Evolutionary conservation across 306 rosid genomes (phyloP), one percentile per base, ranked within the genome.

Genomic region (Rosa persica): DNA sequence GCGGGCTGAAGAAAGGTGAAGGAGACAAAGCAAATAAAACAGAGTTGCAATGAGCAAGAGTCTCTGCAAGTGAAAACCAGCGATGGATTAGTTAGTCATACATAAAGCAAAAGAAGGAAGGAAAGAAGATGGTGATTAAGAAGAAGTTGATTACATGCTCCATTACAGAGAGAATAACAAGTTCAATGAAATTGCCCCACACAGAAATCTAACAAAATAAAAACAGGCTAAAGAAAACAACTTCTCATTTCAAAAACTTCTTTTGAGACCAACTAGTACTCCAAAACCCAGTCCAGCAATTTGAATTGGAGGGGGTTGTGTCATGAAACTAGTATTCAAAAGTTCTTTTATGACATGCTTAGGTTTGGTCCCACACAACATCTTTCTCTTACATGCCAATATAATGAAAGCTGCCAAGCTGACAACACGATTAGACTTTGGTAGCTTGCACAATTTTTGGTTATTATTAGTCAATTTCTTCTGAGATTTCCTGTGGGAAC

Each of bases 1-100:
- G 83, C 85, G 90, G 73, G 98, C 90, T 3, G 87, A 81, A 36
- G 93, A 88, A 19, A 79, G 78, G 74, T 76, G 78, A 25, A 88
- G 70, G 77, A 90, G 79, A 46, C 83, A 83, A 62, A 73, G 23
- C 10, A 83, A 16, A 70, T 81, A 66, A 2, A 88, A 72, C 46
- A 92, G 87, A 72, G 81, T 75, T 7, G 81, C 54, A 38, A 78
- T 34, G 23, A 85, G 19, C 27, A 75, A 62, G 39, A 75, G 76
- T 25, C 80, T 88, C 91, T 83, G 89, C 82, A 76, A 79, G 77
- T 69, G 78, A 68, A 61, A 48, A 40, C 23, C 62, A 77, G 67
- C 43, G 40, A 36, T 58, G 54, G 23, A 12, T 58, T 12, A 58
- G 78, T n/a, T 5, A 20, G 72, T 12, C 51, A 40, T 40, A 10